A percentile compares a stretch with the other conserved stretches of the same genome.
These are phyloP conservation scores for Ophiocordyceps camponoti-leonardi DNA, from an alignment of 2,329 filamentous ascomycete genomes.

Conservation along the genomic window DNA sequence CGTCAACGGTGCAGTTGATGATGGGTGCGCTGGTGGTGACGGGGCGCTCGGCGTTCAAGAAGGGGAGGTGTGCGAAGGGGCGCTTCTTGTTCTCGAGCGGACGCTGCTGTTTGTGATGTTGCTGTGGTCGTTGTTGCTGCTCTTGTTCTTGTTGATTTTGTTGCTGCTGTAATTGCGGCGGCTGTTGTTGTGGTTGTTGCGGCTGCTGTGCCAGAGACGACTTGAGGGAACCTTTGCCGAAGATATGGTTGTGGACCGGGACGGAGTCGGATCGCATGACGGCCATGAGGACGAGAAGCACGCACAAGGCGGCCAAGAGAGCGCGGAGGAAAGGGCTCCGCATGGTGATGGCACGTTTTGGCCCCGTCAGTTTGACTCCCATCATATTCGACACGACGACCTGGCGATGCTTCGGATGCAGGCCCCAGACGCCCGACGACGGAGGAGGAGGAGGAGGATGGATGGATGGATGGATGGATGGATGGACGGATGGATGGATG, in stretches of 20 bases:
- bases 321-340: slow-evolving; percentile 29
- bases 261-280: slow-evolving; percentile 23
- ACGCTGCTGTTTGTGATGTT: slow-evolving; percentile 9
- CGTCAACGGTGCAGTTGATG: slow-evolving; percentile 34
- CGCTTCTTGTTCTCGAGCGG: slow-evolving; percentile 10
- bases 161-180: slow-evolving; percentile 15
- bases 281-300: slow-evolving; percentile 23
- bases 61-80: slow-evolving; percentile 5
- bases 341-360: slow-evolving; percentile 27
- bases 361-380: slow-evolving; percentile 20
- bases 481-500: too few relatives aligned
- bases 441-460: too few relatives aligned
- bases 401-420: neutral
- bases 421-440: neutral
- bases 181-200: slow-evolving; percentile 14
- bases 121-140: slow-evolving; percentile 12
- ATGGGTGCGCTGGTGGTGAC: slow-evolving; percentile 10
- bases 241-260: slow-evolving; percentile 22
- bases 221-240: slow-evolving; percentile 15
- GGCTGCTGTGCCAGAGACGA: slow-evolving; percentile 10
- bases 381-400: slow-evolving; percentile 8
- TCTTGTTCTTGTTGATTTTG: slow-evolving; percentile 11
- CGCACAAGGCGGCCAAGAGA: slow-evolving; percentile 22
- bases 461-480: too few relatives aligned
- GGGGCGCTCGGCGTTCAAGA: slow-evolving; percentile 3